These are phyloP conservation scores for Arthrinium puccinioides DNA, from an alignment of 2,329 filamentous ascomycete species.

Conservation along the genomic window DNA sequence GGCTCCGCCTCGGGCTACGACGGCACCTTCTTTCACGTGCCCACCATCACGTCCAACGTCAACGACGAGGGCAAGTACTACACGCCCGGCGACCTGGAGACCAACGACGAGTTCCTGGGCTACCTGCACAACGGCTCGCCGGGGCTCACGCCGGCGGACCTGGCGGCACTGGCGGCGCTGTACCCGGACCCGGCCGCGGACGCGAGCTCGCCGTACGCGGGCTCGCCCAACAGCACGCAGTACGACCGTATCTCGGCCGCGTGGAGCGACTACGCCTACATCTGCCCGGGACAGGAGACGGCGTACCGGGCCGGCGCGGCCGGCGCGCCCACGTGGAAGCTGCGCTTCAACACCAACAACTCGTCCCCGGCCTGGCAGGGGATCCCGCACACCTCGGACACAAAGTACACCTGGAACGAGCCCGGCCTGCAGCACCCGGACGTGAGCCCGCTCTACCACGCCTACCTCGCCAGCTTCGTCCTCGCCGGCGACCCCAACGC, in stretches of 20 bases:
- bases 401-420: slow-evolving; percentile 28
- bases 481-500: slow-evolving; percentile 25
- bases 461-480: slow-evolving; percentile 29
- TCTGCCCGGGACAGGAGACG: slow-evolving; percentile 36
- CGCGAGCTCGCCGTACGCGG: slow-evolving; percentile 25
- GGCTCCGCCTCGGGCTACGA: slow-evolving; percentile 33
- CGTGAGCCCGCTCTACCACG: slow-evolving; percentile 27
- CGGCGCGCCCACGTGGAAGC: slow-evolving; percentile 27
- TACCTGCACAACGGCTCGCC: slow-evolving; percentile 27
- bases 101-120: slow-evolving; percentile 26
- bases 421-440: slow-evolving; percentile 25
- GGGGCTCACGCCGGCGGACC: slow-evolving; percentile 20
- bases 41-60: slow-evolving; percentile 27
- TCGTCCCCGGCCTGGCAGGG: slow-evolving; percentile 25
- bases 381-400: slow-evolving; percentile 29
- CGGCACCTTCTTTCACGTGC: slow-evolving; percentile 27
- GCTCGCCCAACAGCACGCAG: slow-evolving; percentile 33
- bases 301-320: slow-evolving; percentile 27
- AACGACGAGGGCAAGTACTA: slow-evolving; percentile 29
- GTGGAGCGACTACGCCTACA: slow-evolving; percentile 36
- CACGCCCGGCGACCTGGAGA: slow-evolving; percentile 23
- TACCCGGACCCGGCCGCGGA: slow-evolving; percentile 28
- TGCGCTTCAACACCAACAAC: slow-evolving; percentile 30
- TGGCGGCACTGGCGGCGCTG: slow-evolving; percentile 18
- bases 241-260: slow-evolving; percentile 36